phyloP scores from a whole-genome alignment of 2,329 filamentous ascomycete genomes.

The Sporothrix euskadiensis region DNA sequence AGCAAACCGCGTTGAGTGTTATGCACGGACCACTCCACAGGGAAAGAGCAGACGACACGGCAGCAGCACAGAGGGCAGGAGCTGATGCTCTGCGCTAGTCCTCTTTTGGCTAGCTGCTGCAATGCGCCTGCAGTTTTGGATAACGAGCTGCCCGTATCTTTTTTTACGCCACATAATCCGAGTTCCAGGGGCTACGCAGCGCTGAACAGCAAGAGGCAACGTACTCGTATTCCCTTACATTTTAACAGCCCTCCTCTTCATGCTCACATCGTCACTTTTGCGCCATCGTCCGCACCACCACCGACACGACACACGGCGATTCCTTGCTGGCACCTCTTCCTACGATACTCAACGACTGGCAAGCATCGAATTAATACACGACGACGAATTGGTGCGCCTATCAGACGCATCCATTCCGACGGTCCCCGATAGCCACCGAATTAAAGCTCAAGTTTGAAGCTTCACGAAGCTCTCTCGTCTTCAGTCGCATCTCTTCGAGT shows the following conservation, averaged over 20 bases:
- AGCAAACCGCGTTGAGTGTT: conserved; percentile 29
- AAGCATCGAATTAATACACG: neutral
- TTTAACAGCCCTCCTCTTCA: neutral
- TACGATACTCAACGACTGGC: neutral
- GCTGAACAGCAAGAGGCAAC: conserved; percentile 4
- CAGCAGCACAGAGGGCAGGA: neutral
- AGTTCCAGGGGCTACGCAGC: conserved; percentile 20
- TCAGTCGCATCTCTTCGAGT: neutral
- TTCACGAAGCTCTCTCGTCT: neutral
- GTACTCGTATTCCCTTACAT: neutral
- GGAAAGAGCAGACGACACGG: neutral
- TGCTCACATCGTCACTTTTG: neutral
- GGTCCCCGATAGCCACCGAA: neutral
- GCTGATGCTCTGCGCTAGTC: conserved; percentile 14
- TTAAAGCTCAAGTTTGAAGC: neutral
- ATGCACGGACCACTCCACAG: conserved; percentile 22
- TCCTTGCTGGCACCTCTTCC: neutral
- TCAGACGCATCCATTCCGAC: neutral
- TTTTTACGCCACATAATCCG: conserved; percentile 18
- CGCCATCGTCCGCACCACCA: conserved; percentile 8
- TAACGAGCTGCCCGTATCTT: conserved; percentile 9
- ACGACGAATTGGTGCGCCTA: neutral
- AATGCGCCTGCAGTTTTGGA: neutral
- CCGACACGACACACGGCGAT: neutral
- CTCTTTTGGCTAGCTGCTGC: neutral